A percentile compares a stretch with the other conserved stretches of the same genome.
phyloP scores from a whole-genome alignment of 2,329 filamentous ascomycete species.

The Ceratocystis cacaofunesta region DNA sequence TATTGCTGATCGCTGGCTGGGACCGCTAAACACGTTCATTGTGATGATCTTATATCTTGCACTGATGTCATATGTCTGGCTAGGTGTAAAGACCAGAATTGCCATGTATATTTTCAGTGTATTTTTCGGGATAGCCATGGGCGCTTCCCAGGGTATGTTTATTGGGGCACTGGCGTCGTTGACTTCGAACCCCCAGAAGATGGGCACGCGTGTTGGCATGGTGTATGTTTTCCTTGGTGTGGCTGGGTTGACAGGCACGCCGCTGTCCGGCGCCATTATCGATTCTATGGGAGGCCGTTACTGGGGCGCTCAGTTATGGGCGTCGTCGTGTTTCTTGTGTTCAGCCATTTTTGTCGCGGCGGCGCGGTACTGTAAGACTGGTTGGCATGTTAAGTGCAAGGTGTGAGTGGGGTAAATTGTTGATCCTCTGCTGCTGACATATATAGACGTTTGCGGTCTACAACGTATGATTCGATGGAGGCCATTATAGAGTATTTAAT shows the following conservation, averaged over 20 bases:
- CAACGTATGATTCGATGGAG: too few relatives aligned
- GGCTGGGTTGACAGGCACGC: slow-evolving; percentile 31
- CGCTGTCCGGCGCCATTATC: slow-evolving; percentile 32
- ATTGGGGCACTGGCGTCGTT: slow-evolving; percentile 29
- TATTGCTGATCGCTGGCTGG: slow-evolving; percentile 37
- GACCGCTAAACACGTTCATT: slow-evolving; percentile 41
- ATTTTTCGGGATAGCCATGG: slow-evolving; percentile 31
- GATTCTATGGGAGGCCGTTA: slow-evolving; percentile 28
- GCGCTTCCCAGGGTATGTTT: slow-evolving; percentile 30
- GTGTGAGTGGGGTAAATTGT: slow-evolving; percentile 17
- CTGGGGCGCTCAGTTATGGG: slow-evolving; percentile 34
- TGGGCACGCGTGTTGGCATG: slow-evolving; percentile 34
- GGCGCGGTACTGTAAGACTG: slow-evolving; percentile 25
- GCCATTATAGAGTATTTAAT: neutral
- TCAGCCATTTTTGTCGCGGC: slow-evolving; percentile 24
- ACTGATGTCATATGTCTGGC: slow-evolving; percentile 41
- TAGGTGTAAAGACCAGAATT: slow-evolving; percentile 29
- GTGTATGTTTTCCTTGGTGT: slow-evolving; percentile 29
- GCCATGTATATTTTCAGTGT: slow-evolving; percentile 32
- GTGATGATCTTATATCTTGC: slow-evolving; percentile 32
- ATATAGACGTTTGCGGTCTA: neutral
- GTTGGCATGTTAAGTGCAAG: slow-evolving; percentile 26
- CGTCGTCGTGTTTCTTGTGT: slow-evolving; percentile 27
- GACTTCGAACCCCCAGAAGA: slow-evolving; percentile 29
- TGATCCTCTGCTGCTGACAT: neutral